Conservation (phyloP, 257 asterid species). For the Capsicum rhomboideum region DNA sequence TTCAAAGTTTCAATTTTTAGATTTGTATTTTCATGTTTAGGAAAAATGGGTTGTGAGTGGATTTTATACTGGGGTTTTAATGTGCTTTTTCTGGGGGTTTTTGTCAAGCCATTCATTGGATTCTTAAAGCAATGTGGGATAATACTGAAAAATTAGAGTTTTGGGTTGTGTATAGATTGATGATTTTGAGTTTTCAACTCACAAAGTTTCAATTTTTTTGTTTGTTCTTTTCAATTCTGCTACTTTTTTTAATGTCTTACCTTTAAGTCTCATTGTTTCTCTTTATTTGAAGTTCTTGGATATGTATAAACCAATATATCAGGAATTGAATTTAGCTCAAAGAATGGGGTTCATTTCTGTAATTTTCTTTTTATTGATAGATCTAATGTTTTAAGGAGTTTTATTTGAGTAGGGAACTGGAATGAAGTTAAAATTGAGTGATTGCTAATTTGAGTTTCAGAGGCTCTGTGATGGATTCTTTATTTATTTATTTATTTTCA, state of each 20-base stretch:
- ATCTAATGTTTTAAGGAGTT: constrained; percentile 1
- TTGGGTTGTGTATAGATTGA: background rate
- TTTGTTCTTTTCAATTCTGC: background rate
- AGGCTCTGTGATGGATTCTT: background rate
- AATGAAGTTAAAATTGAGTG: background rate
- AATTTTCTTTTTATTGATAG: background rate
- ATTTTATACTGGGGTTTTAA: background rate
- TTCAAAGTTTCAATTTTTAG: too few relatives aligned
- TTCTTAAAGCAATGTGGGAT: background rate
- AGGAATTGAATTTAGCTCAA: background rate
- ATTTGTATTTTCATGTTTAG: too few relatives aligned
- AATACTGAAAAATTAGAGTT: background rate
- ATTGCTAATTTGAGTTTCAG: background rate
- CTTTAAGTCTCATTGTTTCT: background rate
- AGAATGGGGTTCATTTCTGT: background rate
- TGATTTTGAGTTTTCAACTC: background rate
- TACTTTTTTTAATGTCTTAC: background rate
- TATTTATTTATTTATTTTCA: too few relatives aligned
- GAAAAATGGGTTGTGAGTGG: background rate
- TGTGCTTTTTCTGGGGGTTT: background rate
- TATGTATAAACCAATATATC: background rate
- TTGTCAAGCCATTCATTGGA: background rate
- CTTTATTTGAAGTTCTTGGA: background rate
- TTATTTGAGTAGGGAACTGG: background rate
- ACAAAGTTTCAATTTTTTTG: background rate